phyloP scores from a whole-genome alignment of 768 basidiomycete species.

The Boletus huronensis region DNA sequence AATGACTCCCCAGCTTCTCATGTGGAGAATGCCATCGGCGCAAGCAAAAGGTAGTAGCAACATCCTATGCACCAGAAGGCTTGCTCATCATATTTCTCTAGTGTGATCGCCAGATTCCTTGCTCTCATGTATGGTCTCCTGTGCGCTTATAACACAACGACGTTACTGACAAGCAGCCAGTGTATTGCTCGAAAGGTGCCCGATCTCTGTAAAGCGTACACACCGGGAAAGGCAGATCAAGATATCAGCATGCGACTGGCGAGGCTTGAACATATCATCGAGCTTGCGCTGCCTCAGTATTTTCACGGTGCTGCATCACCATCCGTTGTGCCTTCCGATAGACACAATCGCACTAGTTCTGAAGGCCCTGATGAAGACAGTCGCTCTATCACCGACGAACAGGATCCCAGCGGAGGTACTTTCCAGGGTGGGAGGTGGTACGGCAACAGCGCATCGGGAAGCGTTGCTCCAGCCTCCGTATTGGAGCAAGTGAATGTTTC shows the following conservation, averaged over 20 bases:
- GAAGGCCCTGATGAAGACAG: constrained; percentile 58
- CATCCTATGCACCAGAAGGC: constrained; percentile 12
- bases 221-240: constrained; percentile 82
- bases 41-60: constrained; percentile 69
- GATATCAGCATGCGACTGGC: constrained; percentile 72
- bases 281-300: constrained; percentile 74
- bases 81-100: constrained; percentile 31
- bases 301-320: constrained; percentile 43
- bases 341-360: constrained; percentile 45
- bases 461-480: constrained; percentile 74
- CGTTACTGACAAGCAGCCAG: constrained; percentile 35
- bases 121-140: constrained; percentile 64
- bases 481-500: constrained; percentile 64
- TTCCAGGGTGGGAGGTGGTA: constrained; percentile 88
- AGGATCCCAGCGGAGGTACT: constrained; percentile 69
- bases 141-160: background rate
- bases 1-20: constrained; percentile 54
- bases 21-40: constrained; percentile 86
- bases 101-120: constrained; percentile 85
- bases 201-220: constrained; percentile 84
- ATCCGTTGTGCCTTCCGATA: constrained; percentile 32
- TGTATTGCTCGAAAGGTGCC: constrained; percentile 85
- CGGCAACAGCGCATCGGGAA: constrained; percentile 79
- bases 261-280: constrained; percentile 78
- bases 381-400: constrained; percentile 71